phyloP scores from a whole-genome alignment of 2,329 filamentous ascomycete genomes.

The Diaporthe longicolla region DNA sequence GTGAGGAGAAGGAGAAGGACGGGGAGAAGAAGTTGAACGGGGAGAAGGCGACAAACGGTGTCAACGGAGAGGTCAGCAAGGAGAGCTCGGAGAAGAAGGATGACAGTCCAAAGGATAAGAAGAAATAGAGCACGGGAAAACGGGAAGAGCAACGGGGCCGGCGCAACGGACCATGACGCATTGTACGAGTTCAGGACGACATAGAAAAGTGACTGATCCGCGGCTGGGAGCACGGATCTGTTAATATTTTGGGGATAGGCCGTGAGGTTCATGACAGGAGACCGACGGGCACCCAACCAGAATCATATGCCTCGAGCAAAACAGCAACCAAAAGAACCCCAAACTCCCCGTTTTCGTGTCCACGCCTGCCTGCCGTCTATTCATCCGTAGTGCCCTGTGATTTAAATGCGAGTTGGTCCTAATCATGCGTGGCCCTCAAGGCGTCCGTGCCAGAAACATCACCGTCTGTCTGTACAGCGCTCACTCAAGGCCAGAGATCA shows the following conservation, averaged over 20 bases:
- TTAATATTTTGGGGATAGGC: constrained; percentile 44
- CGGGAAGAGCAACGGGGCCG: constrained; percentile 42
- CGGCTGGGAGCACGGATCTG: constrained; percentile 43
- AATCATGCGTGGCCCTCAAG: neutral
- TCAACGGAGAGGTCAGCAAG: constrained; percentile 63
- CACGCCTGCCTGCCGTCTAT: neutral
- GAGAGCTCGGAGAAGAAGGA: constrained; percentile 58
- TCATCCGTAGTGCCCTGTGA: neutral
- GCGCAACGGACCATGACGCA: constrained; percentile 34
- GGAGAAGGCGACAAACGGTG: constrained; percentile 56
- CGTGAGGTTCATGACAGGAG: constrained; percentile 41
- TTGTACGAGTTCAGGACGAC: constrained; percentile 47
- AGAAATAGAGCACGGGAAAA: constrained; percentile 54
- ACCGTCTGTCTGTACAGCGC: neutral
- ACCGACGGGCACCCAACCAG: constrained; percentile 30
- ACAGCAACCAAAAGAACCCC: constrained; percentile 1
- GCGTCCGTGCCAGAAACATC: too few species aligned
- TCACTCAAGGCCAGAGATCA: constrained; percentile 44
- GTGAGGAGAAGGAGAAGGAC: constrained; percentile 73
- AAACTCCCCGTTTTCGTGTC: neutral
- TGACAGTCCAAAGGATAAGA: constrained; percentile 62
- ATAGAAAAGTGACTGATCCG: constrained; percentile 43
- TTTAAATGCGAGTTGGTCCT: neutral
- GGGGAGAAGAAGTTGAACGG: constrained; percentile 69
- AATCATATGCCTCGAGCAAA: constrained; percentile 41